These are phyloP conservation scores for Calonectria pauciramosa DNA, from an alignment of 2,329 filamentous ascomycete species.

Conservation along the genomic window DNA sequence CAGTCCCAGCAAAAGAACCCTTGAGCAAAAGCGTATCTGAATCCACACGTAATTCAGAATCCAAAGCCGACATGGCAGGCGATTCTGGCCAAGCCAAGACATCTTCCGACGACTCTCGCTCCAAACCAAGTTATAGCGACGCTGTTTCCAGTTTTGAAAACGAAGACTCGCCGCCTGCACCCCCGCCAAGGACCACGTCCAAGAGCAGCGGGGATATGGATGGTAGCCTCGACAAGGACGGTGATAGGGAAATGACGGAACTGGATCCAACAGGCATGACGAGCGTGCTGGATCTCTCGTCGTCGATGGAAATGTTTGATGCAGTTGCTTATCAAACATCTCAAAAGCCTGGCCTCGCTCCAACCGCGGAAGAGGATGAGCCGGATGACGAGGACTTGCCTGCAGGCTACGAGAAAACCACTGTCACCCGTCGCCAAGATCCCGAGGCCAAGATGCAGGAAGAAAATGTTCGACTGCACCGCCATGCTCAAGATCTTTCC, in stretches of 20 bases:
- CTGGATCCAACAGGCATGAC: slow-evolving; percentile 23
- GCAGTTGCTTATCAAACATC: slow-evolving; percentile 28
- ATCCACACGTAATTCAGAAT: background rate
- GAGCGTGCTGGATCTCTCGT: slow-evolving; percentile 21
- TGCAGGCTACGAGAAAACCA: slow-evolving; percentile 31
- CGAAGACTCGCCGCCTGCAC: slow-evolving; percentile 13
- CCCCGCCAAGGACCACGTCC: slow-evolving; percentile 16
- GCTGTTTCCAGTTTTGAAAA: slow-evolving; percentile 28
- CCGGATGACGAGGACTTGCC: slow-evolving; percentile 35
- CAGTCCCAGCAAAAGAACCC: slow-evolving; percentile 33
- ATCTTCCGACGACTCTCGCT: slow-evolving; percentile 33
- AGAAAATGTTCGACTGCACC: slow-evolving; percentile 33
- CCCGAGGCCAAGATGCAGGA: slow-evolving; percentile 25
- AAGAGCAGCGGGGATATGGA: slow-evolving; percentile 18
- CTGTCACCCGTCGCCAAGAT: slow-evolving; percentile 25
- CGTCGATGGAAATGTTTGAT: slow-evolving; percentile 32
- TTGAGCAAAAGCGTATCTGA: slow-evolving; percentile 6
- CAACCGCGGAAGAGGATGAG: slow-evolving; percentile 35
- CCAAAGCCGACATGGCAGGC: slow-evolving; percentile 29
- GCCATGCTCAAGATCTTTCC: slow-evolving; percentile 39
- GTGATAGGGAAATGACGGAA: slow-evolving; percentile 29
- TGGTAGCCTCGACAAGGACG: slow-evolving; percentile 1
- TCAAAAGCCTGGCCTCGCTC: slow-evolving; percentile 13
- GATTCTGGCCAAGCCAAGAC: slow-evolving; percentile 27
- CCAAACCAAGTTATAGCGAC: slow-evolving; percentile 29